A percentile compares a stretch with the other conserved stretches of the same genome.
Conservation (phyloP, 495 filamentous ascomycete genomes). For the Chaetomium tenue region DNA sequence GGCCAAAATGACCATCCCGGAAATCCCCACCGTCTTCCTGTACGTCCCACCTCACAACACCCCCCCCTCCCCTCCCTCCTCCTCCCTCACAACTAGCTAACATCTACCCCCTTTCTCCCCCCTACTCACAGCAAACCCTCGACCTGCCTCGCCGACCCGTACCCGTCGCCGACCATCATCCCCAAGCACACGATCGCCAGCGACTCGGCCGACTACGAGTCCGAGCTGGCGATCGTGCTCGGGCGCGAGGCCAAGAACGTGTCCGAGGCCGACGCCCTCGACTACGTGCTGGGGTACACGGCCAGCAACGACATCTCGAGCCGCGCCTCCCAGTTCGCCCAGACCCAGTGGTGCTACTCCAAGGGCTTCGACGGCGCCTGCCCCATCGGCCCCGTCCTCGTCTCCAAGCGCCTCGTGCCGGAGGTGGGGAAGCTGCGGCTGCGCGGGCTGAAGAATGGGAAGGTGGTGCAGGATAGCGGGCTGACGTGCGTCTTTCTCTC, state of each 20-base stretch:
- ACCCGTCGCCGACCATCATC: slow-evolving; percentile 47
- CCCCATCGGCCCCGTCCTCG: slow-evolving; percentile 55
- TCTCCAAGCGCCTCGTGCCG: slow-evolving; percentile 52
- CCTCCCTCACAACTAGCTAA: slow-evolving; percentile 8
- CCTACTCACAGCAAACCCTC: slow-evolving; percentile 35
- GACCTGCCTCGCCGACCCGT: slow-evolving; percentile 45
- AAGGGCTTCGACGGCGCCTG: slow-evolving; percentile 50
- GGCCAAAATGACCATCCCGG: slow-evolving; percentile 46
- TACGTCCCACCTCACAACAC: slow-evolving; percentile 17
- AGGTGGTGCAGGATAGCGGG: slow-evolving; percentile 49
- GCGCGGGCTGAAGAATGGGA: slow-evolving; percentile 49
- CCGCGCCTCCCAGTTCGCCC: slow-evolving; percentile 43
- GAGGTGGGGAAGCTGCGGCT: slow-evolving; percentile 40
- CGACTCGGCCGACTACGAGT: slow-evolving; percentile 48
- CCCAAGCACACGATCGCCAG: slow-evolving; percentile 43
- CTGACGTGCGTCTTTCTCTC: slow-evolving; percentile 43
- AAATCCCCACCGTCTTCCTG: slow-evolving; percentile 48
- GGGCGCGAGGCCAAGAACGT: slow-evolving; percentile 49
- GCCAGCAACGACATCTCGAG: slow-evolving; percentile 50
- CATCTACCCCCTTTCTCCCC: not conserved
- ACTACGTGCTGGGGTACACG: slow-evolving; percentile 49
- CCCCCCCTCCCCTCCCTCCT: not conserved
- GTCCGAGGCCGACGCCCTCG: slow-evolving; percentile 45
- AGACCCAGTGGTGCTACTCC: slow-evolving; percentile 50
- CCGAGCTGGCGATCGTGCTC: slow-evolving; percentile 50